Base-by-base conservation (phyloP, 2,329 filamentous ascomycete species). In the Pyricularia pennisetigena region DNA sequence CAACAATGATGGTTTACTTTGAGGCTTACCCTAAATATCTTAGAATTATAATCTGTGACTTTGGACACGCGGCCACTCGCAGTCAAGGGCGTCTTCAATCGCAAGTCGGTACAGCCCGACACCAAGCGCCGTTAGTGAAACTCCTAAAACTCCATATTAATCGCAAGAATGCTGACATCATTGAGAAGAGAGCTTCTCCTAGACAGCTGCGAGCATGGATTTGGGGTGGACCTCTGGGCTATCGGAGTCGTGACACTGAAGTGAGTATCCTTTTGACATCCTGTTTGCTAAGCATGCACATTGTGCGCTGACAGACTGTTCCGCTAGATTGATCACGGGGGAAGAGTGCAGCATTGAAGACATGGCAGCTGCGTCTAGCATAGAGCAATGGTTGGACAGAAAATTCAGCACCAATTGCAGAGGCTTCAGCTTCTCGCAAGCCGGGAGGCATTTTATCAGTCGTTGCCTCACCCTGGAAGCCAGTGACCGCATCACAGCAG, bases 171-270 rank as follows among this genome's bases (percentile, higher is more conserved):
- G 20, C 68, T 71, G 35, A 70, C 35, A 10, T 3, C 9, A 41
- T 20, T 62, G 26, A 10, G n/a, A n/a, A 84, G 82, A 1, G 82
- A 85, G 73, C 73, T 81, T 16, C 69, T 71, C 65, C 73, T 16
- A 30, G 70, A 70, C 2, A 68, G 69, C 2, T 66, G 65, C 2
- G 41, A 74, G 72, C 75, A 84, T 73, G 67, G 73, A 70, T 20
- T 78, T 68, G 67, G 77, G 0, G 81, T 84, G 6, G 84, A 86
- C 69, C 80, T 86, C 26, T 86, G 84, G 84, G 80, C 83, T 4
- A 72, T 86, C 20, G 84, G 84, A 0, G 76, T 85, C 67, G 75
- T 86, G 4, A 72, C 77, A 0, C 69, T 85, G 0, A 76, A 76
- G 61, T 2, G 67, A 64, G 0, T 64, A 71, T 3, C 70, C 68